These are phyloP conservation scores for Perilla frutescens DNA, from an alignment of 257 asterid genomes.

Conservation along the genomic window DNA sequence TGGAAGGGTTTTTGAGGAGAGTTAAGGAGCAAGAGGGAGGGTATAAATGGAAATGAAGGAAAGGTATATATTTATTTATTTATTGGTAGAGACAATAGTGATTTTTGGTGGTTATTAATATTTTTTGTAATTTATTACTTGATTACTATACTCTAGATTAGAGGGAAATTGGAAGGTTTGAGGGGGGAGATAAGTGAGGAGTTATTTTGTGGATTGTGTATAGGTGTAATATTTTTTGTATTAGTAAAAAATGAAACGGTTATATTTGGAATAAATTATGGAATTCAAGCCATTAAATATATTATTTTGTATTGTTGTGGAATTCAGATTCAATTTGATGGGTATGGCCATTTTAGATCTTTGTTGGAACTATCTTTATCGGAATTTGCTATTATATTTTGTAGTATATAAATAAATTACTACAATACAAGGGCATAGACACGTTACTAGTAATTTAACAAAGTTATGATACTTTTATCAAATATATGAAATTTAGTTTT, in stretches of 20 bases:
- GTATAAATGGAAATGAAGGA: conserved; percentile 49
- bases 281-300: too few relatives aligned
- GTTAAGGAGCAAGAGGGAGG: conserved; percentile 48
- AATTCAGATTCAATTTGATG: neutral
- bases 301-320: neutral
- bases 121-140: conserved; percentile 22
- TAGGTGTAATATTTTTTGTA: conserved; percentile 4
- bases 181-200: neutral
- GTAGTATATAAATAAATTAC: too few relatives aligned
- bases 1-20: conserved; percentile 68
- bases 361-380: too few relatives aligned
- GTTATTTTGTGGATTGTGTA: neutral
- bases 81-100: neutral
- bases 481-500: too few relatives aligned
- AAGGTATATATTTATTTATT: neutral
- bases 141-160: conserved; percentile 15
- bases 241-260: conserved; percentile 2
- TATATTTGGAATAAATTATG: neutral
- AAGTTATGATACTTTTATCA: too few relatives aligned
- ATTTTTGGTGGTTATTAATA: conserved; percentile 9
- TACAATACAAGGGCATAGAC: too few relatives aligned
- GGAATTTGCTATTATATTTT: too few relatives aligned
- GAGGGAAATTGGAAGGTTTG: neutral
- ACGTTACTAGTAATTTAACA: too few relatives aligned
- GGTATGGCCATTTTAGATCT: neutral